phyloP scores from a whole-genome alignment of 805 yeast genomes.

The Candida silvatica region DNA sequence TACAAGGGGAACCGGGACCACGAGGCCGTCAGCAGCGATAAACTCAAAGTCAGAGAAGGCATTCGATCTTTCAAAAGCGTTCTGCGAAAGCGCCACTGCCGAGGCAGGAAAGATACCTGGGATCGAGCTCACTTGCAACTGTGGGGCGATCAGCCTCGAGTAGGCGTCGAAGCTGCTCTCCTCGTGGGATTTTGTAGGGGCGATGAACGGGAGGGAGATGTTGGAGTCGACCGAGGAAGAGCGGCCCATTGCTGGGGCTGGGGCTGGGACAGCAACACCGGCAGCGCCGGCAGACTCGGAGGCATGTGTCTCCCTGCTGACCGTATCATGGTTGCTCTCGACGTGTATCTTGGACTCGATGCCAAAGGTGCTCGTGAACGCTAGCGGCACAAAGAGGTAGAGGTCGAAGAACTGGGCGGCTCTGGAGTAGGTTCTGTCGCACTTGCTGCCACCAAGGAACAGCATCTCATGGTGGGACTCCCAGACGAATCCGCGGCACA shows the following conservation, averaged over 20 bases:
- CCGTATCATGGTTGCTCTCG: neutral
- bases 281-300: neutral
- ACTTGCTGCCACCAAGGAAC: constrained; percentile 42
- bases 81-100: constrained; percentile 71
- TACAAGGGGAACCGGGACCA: constrained; percentile 53
- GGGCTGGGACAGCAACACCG: neutral
- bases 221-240: neutral
- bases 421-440: constrained; percentile 31
- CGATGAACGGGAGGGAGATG: neutral
- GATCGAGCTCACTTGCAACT: constrained; percentile 54
- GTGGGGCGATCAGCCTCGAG: constrained; percentile 70
- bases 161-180: constrained; percentile 50
- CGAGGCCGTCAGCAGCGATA: constrained; percentile 59
- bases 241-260: neutral
- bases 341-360: constrained; percentile 6
- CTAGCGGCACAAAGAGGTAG: constrained; percentile 41
- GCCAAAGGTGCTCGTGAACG: constrained; percentile 39
- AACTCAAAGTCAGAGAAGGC: constrained; percentile 65
- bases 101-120: constrained; percentile 67
- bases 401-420: constrained; percentile 39
- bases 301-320: neutral
- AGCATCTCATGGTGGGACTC: constrained; percentile 67
- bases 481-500: constrained; percentile 70
- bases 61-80: constrained; percentile 59
- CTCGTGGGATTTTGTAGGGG: neutral